Conservation (phyloP, 1,284 basidiomycete species). For the Naganishia sp. region DNA sequence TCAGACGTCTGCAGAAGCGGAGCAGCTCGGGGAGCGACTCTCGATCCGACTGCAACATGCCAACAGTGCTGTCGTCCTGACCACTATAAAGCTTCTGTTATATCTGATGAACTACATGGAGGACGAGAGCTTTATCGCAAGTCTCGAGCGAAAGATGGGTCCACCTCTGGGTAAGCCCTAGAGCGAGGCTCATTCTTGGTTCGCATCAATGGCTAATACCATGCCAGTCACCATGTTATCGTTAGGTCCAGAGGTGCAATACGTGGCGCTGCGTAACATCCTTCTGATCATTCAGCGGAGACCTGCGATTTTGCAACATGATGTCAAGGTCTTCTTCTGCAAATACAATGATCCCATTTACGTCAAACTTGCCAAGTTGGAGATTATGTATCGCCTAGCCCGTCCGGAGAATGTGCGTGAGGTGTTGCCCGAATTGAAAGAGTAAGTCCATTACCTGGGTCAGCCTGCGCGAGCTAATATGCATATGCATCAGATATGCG, state of each 20-base stretch:
- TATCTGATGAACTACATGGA: slow-evolving; percentile 99
- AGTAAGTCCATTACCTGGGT: slow-evolving; percentile 61
- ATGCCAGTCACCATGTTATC: slow-evolving; percentile 60
- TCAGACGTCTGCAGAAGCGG: slow-evolving; percentile 81
- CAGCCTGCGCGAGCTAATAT: no score
- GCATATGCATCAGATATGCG: slow-evolving; percentile 68
- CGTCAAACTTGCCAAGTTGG: slow-evolving; percentile 96
- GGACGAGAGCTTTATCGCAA: slow-evolving; percentile 77
- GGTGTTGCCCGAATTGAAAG: slow-evolving; percentile 90
- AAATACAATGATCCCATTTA: slow-evolving; percentile 99
- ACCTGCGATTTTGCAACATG: slow-evolving; percentile 82
- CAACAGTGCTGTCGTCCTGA: slow-evolving; percentile 90
- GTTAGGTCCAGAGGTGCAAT: slow-evolving; percentile 74
- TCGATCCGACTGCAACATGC: slow-evolving; percentile 91
- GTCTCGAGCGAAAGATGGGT: slow-evolving; percentile 95
- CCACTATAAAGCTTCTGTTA: slow-evolving; percentile 89
- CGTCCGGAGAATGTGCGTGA: slow-evolving; percentile 91
- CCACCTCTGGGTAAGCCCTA: slow-evolving; percentile 78
- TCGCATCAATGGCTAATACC: slow-evolving; percentile 22
- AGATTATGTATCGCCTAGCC: slow-evolving; percentile 96
- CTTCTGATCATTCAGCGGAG: slow-evolving; percentile 93
- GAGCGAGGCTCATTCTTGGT: no score
- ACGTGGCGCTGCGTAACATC: slow-evolving; percentile 95
- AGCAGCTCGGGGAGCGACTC: slow-evolving; percentile 89
- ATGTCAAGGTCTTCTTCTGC: slow-evolving; percentile 99